Percentiles rank a stretch among this genome's conserved stretches.
Evolutionary conservation across 345 rosid genomes (phyloP).

Genomic region (Bruguiera sexangula): DNA sequence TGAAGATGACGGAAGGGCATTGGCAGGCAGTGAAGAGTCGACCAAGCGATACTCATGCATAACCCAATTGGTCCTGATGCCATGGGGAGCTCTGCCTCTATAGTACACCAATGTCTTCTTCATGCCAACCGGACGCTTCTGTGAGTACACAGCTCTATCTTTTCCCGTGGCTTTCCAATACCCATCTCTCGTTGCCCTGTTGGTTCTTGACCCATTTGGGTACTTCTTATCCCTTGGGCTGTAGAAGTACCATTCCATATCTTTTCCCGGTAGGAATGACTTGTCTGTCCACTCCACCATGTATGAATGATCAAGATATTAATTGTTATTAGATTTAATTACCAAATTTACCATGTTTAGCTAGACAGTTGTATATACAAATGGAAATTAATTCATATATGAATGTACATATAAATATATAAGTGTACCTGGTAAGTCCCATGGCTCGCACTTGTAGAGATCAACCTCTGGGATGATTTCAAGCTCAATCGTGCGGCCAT

Average conservation of each 20-base stretch:
- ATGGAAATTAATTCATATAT: too few relatives aligned
- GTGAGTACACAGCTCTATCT: slow-evolving; percentile 46
- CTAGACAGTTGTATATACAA: too few relatives aligned
- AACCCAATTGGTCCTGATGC: slow-evolving; percentile 69
- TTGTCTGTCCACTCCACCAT: slow-evolving; percentile 37
- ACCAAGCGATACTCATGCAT: slow-evolving; percentile 73
- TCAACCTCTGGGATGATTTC: slow-evolving; percentile 77
- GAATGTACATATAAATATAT: too few relatives aligned
- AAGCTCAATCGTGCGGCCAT: slow-evolving; percentile 58
- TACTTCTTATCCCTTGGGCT: slow-evolving; percentile 76
- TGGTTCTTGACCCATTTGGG: slow-evolving; percentile 75
- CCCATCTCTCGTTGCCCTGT: slow-evolving; percentile 67
- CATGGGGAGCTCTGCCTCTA: slow-evolving; percentile 54
- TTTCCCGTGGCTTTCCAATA: slow-evolving; percentile 86
- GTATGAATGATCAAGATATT: too few relatives aligned
- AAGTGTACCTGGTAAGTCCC: slow-evolving; percentile 70
- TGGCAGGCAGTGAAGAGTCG: slow-evolving; percentile 22
- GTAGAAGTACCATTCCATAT: slow-evolving; percentile 79
- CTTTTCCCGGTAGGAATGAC: slow-evolving; percentile 68
- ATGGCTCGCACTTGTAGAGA: slow-evolving; percentile 77
- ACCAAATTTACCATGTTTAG: not conserved
- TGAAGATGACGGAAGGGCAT: slow-evolving; percentile 27
- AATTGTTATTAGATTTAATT: not conserved
- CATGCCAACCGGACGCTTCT: slow-evolving; percentile 55
- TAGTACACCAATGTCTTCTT: slow-evolving; percentile 79